Evolutionary conservation across 139 green algal species (phyloP).

Genomic region (Chlamydomonas schloesseri): DNA sequence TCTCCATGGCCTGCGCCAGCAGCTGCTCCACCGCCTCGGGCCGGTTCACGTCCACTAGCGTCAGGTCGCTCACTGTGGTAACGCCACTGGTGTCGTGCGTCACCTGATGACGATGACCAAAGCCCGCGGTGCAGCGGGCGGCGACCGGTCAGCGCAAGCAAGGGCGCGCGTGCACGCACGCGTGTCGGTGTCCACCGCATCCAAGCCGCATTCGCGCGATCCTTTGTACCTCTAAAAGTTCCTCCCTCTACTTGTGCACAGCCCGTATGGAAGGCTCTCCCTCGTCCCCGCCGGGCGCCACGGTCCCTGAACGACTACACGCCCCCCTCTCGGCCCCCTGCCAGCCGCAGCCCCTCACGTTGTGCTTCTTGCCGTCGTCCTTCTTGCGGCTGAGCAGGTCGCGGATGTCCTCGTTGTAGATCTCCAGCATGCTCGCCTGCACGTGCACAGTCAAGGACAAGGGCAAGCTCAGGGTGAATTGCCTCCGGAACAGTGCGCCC

Average conservation of each 20-base stretch:
- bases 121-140: no score
- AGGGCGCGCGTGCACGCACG: no score
- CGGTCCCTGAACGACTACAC: no score
- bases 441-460: not conserved
- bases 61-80: conserved; percentile 78
- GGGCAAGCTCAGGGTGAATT: not conserved
- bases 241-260: no score
- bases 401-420: conserved; percentile 96
- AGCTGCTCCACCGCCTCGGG: conserved; percentile 61
- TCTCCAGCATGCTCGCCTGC: conserved; percentile 92
- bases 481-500: not conserved
- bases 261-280: no score
- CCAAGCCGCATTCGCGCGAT: no score
- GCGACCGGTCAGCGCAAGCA: no score
- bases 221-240: no score
- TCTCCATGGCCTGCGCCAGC: conserved; percentile 72
- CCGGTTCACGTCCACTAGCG: conserved; percentile 71
- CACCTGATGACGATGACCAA: no score
- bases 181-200: no score
- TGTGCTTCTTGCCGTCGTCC: conserved; percentile 71
- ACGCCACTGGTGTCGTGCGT: conserved; percentile 69
- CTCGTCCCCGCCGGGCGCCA: no score
- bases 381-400: conserved; percentile 80
- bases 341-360: conserved; percentile 33
- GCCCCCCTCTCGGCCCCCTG: no score